Conservation (phyloP, 2,329 filamentous ascomycete species). For the Cordyceps pruinosa region DNA sequence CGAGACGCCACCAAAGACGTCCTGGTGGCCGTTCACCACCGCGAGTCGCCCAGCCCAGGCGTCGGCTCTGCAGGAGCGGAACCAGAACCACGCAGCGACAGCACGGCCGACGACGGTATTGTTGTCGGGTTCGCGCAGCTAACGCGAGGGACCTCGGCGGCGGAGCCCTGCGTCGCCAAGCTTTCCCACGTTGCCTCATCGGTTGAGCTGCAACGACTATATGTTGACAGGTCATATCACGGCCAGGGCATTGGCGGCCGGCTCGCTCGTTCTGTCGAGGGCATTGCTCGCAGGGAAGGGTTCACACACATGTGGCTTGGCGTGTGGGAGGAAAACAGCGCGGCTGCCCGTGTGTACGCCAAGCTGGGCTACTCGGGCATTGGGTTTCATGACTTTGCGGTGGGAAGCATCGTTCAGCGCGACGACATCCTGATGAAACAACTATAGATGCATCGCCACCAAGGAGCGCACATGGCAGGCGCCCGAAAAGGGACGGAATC, state of each 20-base stretch:
- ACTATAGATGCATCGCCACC: slow-evolving; percentile 12
- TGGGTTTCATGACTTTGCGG: slow-evolving; percentile 34
- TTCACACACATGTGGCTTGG: slow-evolving; percentile 38
- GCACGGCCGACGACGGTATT: neutral
- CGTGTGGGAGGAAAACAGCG: slow-evolving; percentile 40
- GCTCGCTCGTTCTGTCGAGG: slow-evolving; percentile 24
- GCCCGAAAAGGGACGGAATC: neutral
- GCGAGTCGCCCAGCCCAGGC: neutral
- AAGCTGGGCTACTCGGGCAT: slow-evolving; percentile 33
- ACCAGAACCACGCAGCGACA: neutral
- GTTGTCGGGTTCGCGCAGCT: slow-evolving; percentile 36
- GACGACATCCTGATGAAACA: slow-evolving; percentile 36
- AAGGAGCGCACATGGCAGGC: no score
- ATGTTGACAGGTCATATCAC: slow-evolving; percentile 29
- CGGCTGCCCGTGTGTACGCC: slow-evolving; percentile 32
- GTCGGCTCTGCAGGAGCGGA: no score
- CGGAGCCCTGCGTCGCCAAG: slow-evolving; percentile 31
- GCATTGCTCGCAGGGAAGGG: slow-evolving; percentile 28
- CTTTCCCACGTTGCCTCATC: slow-evolving; percentile 16
- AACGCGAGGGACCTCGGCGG: slow-evolving; percentile 23
- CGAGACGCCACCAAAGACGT: slow-evolving; percentile 21
- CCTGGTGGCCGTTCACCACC: slow-evolving; percentile 18
- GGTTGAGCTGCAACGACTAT: slow-evolving; percentile 38
- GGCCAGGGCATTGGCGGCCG: slow-evolving; percentile 32
- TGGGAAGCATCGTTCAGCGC: slow-evolving; percentile 35